phyloP scores from a whole-genome alignment of 225 moss, liverwort and hornwort species.

The Straminergon stramineum region DNA sequence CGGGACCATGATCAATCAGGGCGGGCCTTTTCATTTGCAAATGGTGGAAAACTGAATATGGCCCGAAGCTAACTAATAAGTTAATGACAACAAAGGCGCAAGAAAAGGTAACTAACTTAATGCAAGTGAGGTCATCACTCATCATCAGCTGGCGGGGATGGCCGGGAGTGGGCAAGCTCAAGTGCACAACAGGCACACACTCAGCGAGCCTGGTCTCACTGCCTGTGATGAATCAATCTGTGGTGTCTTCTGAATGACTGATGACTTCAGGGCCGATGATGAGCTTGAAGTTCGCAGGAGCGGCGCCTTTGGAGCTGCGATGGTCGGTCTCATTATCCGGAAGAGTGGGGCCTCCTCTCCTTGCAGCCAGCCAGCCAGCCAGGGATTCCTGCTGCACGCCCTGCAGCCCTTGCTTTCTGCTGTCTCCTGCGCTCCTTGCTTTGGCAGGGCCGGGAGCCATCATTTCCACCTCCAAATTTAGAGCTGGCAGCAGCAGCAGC shows the following conservation, averaged over 20 bases:
- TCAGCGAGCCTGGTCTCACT: too few relatives aligned
- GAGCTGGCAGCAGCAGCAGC: background rate
- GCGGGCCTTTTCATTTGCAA: background rate
- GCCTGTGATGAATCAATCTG: too few relatives aligned
- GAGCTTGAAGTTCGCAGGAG: background rate
- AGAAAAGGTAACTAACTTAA: background rate
- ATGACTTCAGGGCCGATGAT: background rate
- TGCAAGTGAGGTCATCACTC: too few relatives aligned
- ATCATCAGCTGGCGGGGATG: background rate
- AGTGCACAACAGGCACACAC: background rate
- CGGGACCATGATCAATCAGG: background rate
- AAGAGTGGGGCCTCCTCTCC: background rate
- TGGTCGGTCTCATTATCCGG: slow-evolving; percentile 29
- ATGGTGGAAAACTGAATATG: background rate
- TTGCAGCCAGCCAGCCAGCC: background rate
- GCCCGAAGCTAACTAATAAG: background rate
- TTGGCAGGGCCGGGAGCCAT: background rate
- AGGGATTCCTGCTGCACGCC: background rate
- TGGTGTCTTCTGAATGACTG: background rate
- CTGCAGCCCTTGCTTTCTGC: background rate
- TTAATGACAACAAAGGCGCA: background rate
- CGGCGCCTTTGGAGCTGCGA: slow-evolving; percentile 27
- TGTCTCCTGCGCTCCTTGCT: background rate
- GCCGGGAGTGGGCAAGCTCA: background rate
- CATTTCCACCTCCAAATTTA: background rate